These are phyloP conservation scores for Ceratobasidium sp. DNA, from an alignment of 1,284 basidiomycete species.

Conservation along the genomic window DNA sequence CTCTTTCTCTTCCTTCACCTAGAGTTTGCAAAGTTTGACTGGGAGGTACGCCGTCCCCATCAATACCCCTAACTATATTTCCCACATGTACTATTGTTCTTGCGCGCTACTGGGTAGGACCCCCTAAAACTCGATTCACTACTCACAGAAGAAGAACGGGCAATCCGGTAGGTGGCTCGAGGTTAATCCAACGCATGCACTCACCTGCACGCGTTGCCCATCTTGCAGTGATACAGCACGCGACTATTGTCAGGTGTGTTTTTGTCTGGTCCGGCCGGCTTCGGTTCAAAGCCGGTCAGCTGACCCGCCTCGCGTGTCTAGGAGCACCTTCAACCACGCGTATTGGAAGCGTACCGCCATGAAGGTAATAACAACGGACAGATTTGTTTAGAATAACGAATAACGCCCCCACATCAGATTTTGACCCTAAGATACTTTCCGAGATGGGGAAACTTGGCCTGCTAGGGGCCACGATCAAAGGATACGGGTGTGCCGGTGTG, in stretches of 20 bases:
- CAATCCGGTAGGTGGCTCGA: slow-evolving; percentile 69
- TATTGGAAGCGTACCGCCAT: slow-evolving; percentile 85
- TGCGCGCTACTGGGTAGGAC: slow-evolving; percentile 59
- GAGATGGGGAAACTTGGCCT: slow-evolving; percentile 95
- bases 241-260: slow-evolving; percentile 78
- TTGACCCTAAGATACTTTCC: slow-evolving; percentile 77
- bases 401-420: slow-evolving; percentile 72
- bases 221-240: slow-evolving; percentile 76
- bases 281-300: neutral
- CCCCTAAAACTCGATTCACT: slow-evolving; percentile 77
- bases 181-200: neutral
- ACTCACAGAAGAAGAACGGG: slow-evolving; percentile 88
- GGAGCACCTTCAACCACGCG: slow-evolving; percentile 83
- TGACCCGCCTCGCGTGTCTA: slow-evolving; percentile 48
- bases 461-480: slow-evolving; percentile 89
- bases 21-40: slow-evolving; percentile 65
- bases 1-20: neutral
- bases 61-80: neutral
- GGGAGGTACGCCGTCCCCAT: slow-evolving; percentile 61
- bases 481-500: slow-evolving; percentile 95
- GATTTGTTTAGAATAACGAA: too few species aligned
- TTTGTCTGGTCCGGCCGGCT: slow-evolving; percentile 27
- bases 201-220: neutral
- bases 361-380: too few species aligned
- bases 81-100: slow-evolving; percentile 4